Percentiles rank a stretch among this genome's conserved stretches.
These are phyloP conservation scores for Aspergillus viridinutans DNA, from an alignment of 2,329 filamentous ascomycete genomes.

Conservation along the genomic window DNA sequence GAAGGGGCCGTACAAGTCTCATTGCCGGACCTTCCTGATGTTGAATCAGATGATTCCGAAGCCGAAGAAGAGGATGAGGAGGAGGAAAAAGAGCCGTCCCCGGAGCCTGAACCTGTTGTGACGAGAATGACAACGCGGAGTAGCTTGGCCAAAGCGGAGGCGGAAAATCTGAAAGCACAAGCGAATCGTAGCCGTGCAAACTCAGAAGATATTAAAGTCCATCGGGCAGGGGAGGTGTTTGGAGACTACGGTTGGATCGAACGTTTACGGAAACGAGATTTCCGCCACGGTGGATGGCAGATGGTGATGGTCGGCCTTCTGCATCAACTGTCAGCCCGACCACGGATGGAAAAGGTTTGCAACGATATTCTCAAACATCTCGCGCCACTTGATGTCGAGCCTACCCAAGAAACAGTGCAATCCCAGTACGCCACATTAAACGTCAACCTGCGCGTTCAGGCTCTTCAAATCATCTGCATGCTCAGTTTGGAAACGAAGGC, in stretches of 20 bases:
- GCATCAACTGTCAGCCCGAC: constrained; percentile 75
- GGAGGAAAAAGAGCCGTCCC: constrained; percentile 54
- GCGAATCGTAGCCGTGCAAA: constrained; percentile 47
- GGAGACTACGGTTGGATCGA: constrained; percentile 77
- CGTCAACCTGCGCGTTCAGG: constrained; percentile 74
- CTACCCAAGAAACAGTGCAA: constrained; percentile 69
- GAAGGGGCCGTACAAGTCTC: constrained; percentile 75
- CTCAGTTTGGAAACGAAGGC: constrained; percentile 81
- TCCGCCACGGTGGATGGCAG: constrained; percentile 86
- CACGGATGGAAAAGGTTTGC: constrained; percentile 65
- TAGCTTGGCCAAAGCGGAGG: constrained; percentile 77
- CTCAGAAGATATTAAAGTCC: constrained; percentile 32
- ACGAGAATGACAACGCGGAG: constrained; percentile 73
- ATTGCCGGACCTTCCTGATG: constrained; percentile 69
- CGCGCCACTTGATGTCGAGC: constrained; percentile 71
- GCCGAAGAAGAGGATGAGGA: constrained; percentile 56
- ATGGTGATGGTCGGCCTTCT: constrained; percentile 81
- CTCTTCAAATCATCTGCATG: constrained; percentile 80
- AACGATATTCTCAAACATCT: constrained; percentile 75
- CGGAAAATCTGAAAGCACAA: constrained; percentile 62
- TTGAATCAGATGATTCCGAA: constrained; percentile 63
- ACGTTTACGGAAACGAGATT: constrained; percentile 75
- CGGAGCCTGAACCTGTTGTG: constrained; percentile 65
- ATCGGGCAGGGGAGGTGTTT: constrained; percentile 68
- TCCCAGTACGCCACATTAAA: constrained; percentile 71